phyloP scores from a whole-genome alignment of 441 rosid genomes.

The Aleurites moluccanus region DNA sequence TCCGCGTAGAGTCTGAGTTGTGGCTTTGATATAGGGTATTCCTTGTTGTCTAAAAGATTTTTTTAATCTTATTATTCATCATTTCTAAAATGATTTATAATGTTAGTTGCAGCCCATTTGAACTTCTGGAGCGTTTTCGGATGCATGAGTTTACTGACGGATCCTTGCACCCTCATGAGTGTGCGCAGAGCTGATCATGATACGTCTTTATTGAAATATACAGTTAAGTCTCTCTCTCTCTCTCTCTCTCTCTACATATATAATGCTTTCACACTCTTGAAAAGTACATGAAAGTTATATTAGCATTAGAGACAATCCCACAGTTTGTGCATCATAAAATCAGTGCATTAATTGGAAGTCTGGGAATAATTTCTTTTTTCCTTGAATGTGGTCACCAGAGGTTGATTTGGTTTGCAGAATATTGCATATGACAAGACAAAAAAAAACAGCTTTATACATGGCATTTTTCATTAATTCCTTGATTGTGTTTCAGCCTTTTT shows the following conservation, averaged over 20 bases:
- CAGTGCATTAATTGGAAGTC: not conserved
- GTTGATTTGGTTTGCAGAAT: not conserved
- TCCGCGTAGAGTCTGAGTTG: not conserved
- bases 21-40: not conserved
- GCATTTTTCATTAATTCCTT: not conserved
- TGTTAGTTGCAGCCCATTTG: constrained; percentile 66
- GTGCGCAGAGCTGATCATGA: constrained; percentile 71
- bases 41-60: not conserved
- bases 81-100: constrained; percentile 20
- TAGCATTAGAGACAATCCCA: not conserved
- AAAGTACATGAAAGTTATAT: not conserved
- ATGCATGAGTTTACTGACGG: constrained; percentile 94
- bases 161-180: constrained; percentile 82
- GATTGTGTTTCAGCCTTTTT: not conserved
- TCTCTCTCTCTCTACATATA: constrained; percentile 8
- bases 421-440: not conserved
- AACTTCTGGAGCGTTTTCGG: constrained; percentile 70
- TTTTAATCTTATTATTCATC: not conserved
- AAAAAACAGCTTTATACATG: not conserved
- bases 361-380: not conserved
- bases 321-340: not conserved
- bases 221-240: constrained; percentile 28
- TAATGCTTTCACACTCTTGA: not conserved
- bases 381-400: not conserved
- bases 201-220: constrained; percentile 14